These are phyloP conservation scores for Hericium rajendrae DNA, from an alignment of 768 basidiomycete species.

Conservation along the genomic window DNA sequence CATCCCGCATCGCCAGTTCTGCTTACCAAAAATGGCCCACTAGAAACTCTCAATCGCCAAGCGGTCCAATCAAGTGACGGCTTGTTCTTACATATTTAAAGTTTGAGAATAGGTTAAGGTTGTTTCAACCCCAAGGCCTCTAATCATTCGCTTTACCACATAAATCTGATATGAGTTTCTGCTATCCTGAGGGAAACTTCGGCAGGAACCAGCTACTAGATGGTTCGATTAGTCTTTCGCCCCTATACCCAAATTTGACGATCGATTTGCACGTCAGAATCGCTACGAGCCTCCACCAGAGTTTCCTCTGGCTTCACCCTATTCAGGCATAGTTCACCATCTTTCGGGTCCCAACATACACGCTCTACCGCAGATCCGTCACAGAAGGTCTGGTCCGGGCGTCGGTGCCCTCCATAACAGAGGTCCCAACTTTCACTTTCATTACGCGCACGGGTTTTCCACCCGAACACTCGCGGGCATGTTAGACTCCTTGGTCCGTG, in stretches of 20 bases:
- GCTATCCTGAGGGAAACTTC: constrained; percentile 79
- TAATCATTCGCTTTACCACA: constrained; percentile 83
- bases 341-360: constrained; percentile 83
- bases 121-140: constrained; percentile 83
- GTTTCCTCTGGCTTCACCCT: constrained; percentile 93
- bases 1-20: constrained; percentile 66
- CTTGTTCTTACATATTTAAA: constrained; percentile 54
- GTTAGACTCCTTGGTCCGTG: too few species aligned
- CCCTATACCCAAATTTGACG: constrained; percentile 93
- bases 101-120: constrained; percentile 79
- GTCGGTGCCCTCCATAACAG: constrained; percentile 60
- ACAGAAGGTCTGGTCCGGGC: constrained; percentile 66
- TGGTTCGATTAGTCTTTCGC: constrained; percentile 95
- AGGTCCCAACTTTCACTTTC: too few species aligned
- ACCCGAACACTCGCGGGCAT: too few species aligned
- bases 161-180: constrained; percentile 49
- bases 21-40: constrained; percentile 69
- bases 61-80: constrained; percentile 40
- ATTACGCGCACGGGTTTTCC: too few species aligned
- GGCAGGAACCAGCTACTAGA: constrained; percentile 90
- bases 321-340: constrained; percentile 87
- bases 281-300: constrained; percentile 93
- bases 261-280: constrained; percentile 96
- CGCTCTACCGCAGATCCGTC: constrained; percentile 73
- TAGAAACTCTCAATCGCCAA: constrained; percentile 57